A percentile compares a stretch with the other conserved stretches of the same genome.
Conservation (phyloP, 2,329 filamentous ascomycete species). For the Xylaria polymorpha region DNA sequence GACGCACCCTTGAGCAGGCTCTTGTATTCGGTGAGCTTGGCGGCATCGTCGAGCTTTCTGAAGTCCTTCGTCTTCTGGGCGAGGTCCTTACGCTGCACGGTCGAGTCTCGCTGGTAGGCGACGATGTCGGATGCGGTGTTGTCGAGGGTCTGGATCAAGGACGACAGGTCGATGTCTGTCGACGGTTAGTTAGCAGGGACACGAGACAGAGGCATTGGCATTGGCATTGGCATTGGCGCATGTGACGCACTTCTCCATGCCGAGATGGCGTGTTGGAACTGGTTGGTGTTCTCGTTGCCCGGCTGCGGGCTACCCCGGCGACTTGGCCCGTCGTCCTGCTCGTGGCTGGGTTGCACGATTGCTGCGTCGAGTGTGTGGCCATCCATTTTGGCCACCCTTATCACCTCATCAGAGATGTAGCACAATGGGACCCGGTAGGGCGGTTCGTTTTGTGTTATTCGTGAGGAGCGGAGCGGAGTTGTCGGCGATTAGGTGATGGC, state of each 20-base stretch:
- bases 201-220: background rate
- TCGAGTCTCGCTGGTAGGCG: slow-evolving; percentile 91
- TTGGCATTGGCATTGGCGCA: slow-evolving; percentile 22
- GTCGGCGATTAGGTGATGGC: background rate
- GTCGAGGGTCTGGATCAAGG: slow-evolving; percentile 86
- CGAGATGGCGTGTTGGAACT: slow-evolving; percentile 95
- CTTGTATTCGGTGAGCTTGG: slow-evolving; percentile 90
- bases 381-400: slow-evolving; percentile 44
- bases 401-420: slow-evolving; percentile 42
- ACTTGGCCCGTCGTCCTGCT: slow-evolving; percentile 42
- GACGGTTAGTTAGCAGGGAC: slow-evolving; percentile 43
- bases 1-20: slow-evolving; percentile 81
- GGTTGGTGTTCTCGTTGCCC: slow-evolving; percentile 75
- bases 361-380: slow-evolving; percentile 39
- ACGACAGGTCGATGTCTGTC: slow-evolving; percentile 86
- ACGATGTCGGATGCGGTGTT: slow-evolving; percentile 96
- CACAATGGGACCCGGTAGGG: background rate
- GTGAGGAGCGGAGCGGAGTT: background rate
- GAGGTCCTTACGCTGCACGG: slow-evolving; percentile 94
- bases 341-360: slow-evolving; percentile 43
- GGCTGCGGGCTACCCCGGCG: slow-evolving; percentile 42
- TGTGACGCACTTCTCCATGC: slow-evolving; percentile 85
- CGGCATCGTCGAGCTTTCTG: slow-evolving; percentile 85
- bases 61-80: slow-evolving; percentile 99
- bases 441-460: background rate